phyloP scores from a whole-genome alignment of 1,284 basidiomycete genomes.

The Sanghuangporus sanghuang region DNA sequence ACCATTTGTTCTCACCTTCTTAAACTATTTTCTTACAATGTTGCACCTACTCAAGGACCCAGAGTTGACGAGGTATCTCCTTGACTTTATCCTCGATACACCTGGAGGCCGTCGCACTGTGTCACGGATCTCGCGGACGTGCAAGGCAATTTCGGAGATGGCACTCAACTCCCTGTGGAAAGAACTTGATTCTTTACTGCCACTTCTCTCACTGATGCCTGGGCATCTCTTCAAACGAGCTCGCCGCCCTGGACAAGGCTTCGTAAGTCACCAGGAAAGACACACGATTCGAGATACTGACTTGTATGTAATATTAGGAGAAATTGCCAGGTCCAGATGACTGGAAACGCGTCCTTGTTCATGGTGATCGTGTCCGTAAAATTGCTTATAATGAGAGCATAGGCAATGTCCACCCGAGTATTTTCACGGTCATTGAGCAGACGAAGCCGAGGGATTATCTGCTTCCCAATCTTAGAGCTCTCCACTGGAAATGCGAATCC shows the following conservation, averaged over 20 bases:
- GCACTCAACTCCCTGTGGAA: slow-evolving; percentile 68
- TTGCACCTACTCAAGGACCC: slow-evolving; percentile 55
- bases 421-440: slow-evolving; percentile 62
- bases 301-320: slow-evolving; percentile 33
- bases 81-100: slow-evolving; percentile 64
- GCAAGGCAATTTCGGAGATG: slow-evolving; percentile 65
- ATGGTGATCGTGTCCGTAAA: slow-evolving; percentile 60
- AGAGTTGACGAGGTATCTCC: slow-evolving; percentile 55
- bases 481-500: slow-evolving; percentile 68
- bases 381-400: slow-evolving; percentile 64
- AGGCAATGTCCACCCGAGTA: slow-evolving; percentile 53
- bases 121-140: slow-evolving; percentile 66
- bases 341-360: slow-evolving; percentile 59
- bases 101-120: slow-evolving; percentile 59
- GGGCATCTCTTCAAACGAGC: slow-evolving; percentile 58
- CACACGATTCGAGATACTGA: background rate
- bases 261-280: slow-evolving; percentile 46
- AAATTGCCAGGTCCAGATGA: slow-evolving; percentile 57
- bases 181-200: slow-evolving; percentile 69
- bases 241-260: slow-evolving; percentile 63
- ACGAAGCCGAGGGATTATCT: slow-evolving; percentile 55
- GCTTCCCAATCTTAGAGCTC: slow-evolving; percentile 59
- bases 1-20: slow-evolving; percentile 26
- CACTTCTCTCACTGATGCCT: slow-evolving; percentile 67
- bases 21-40: slow-evolving; percentile 37